Conservation (phyloP, 257 asterid species). For the Linderniella brevidens region DNA sequence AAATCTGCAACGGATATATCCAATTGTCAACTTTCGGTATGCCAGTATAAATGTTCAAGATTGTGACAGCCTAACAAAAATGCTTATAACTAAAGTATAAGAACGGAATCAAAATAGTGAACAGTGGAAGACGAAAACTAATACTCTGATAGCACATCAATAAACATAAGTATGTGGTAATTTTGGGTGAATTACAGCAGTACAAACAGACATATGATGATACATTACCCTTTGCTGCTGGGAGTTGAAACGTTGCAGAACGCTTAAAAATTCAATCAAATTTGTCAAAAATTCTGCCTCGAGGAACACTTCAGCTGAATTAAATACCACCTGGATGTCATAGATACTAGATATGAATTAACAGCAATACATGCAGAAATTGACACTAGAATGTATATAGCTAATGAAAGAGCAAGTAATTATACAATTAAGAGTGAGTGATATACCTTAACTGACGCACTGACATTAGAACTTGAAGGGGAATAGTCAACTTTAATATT, state of each 20-base stretch:
- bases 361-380: conserved; percentile 10
- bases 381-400: background rate
- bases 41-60: no score
- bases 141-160: no score
- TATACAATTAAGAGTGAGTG: conserved; percentile 5
- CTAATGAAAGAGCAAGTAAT: no score
- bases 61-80: no score
- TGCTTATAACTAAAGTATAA: no score
- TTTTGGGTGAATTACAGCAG: background rate
- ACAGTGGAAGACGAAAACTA: no score
- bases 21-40: background rate
- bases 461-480: conserved; percentile 26
- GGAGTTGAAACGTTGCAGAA: conserved; percentile 31
- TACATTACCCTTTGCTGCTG: conserved; percentile 60
- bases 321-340: conserved; percentile 37
- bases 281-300: conserved; percentile 47
- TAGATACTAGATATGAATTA: conserved; percentile 12
- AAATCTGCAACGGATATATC: conserved; percentile 37
- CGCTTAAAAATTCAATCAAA: conserved; percentile 30
- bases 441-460: conserved; percentile 57
- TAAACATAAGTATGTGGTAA: no score
- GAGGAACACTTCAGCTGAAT: conserved; percentile 44
- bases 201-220: conserved; percentile 7
- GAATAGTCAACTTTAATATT: conserved; percentile 49
- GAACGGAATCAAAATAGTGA: no score